Percentiles rank a stretch among this genome's conserved stretches.
Conservation (phyloP, 495 filamentous ascomycete species). For the Annulohypoxylon bovei region DNA sequence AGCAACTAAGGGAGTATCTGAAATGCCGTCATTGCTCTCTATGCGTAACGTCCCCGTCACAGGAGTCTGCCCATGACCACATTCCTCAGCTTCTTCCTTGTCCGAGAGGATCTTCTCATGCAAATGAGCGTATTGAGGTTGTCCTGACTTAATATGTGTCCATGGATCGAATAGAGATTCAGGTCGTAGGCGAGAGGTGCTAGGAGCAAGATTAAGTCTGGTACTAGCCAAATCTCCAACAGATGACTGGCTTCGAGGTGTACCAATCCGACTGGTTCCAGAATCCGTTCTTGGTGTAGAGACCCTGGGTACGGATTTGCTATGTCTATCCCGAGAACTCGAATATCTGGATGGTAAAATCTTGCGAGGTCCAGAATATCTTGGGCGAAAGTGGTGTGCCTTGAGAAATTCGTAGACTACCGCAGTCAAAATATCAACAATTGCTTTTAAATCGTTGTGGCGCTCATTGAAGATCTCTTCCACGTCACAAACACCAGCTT, state of each 20-base stretch:
- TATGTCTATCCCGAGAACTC: not conserved
- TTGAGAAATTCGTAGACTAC: constrained; percentile 74
- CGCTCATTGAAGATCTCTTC: constrained; percentile 53
- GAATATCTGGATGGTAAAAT: not conserved
- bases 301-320: constrained; percentile 10
- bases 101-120: constrained; percentile 5
- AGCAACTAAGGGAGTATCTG: constrained; percentile 41
- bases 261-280: not conserved
- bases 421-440: constrained; percentile 69
- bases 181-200: constrained; percentile 26
- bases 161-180: constrained; percentile 67
- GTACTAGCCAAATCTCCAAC: constrained; percentile 44
- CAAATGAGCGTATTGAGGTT: constrained; percentile 32
- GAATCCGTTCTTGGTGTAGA: constrained; percentile 14
- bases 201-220: constrained; percentile 41
- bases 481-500: constrained; percentile 32
- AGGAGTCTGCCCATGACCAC: not conserved
- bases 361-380: constrained; percentile 12
- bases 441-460: constrained; percentile 49
- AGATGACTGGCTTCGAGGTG: constrained; percentile 2
- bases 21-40: constrained; percentile 37
- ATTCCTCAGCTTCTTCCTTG: not conserved
- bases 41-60: not conserved
- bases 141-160: constrained; percentile 74
- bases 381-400: constrained; percentile 71